Evolutionary conservation across 345 rosid genomes (phyloP).

Genomic region (Eucalyptus fibrosa): DNA sequence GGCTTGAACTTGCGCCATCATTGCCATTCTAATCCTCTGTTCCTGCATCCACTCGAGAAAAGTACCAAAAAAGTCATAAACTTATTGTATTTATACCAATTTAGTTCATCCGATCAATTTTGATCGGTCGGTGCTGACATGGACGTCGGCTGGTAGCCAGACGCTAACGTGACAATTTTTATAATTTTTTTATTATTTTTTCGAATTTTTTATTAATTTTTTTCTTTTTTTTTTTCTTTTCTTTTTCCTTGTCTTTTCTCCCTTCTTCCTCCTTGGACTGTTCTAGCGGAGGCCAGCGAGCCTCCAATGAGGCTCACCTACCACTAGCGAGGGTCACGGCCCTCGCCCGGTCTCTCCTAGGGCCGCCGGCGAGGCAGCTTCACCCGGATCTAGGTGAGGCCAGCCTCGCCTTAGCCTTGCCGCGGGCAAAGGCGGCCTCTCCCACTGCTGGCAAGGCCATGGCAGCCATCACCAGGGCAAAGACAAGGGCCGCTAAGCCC

Average conservation of each 20-base stretch:
- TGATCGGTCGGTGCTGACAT: accelerated
- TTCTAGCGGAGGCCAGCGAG: too few species aligned
- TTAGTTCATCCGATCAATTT: accelerated
- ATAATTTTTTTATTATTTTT: too few species aligned
- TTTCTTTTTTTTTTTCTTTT: too few species aligned
- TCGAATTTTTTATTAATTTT: accelerated
- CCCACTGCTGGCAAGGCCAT: too few species aligned
- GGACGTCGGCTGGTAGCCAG: accelerated
- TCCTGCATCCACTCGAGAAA: neutral
- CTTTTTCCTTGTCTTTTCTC: too few species aligned
- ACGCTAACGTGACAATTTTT: too few species aligned
- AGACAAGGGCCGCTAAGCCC: too few species aligned
- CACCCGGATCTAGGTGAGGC: accelerated
- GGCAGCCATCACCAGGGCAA: accelerated
- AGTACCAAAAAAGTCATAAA: too few species aligned
- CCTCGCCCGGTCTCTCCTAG: too few species aligned
- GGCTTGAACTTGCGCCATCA: neutral
- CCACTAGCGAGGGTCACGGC: accelerated
- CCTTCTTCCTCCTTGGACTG: too few species aligned
- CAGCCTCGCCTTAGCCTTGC: too few species aligned
- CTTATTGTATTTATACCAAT: too few species aligned
- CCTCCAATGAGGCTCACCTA: accelerated
- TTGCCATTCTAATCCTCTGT: neutral
- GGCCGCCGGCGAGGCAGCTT: accelerated
- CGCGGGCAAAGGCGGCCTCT: accelerated